Evolutionary conservation across 1,284 basidiomycete species (phyloP).

Genomic region (Hemileia vastatrix): DNA sequence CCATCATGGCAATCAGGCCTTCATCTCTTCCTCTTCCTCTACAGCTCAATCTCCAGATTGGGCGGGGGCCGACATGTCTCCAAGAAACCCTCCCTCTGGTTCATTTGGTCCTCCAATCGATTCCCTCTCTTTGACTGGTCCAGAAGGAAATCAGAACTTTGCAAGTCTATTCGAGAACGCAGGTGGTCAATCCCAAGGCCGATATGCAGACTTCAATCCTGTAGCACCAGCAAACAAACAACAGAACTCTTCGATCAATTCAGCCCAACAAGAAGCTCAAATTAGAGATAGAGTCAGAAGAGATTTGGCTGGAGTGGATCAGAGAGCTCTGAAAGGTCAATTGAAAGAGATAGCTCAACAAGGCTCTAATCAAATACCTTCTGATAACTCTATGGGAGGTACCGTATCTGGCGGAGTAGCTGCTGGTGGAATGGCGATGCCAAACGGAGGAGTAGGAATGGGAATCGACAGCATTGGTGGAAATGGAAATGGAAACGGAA

Average conservation of each 20-base stretch:
- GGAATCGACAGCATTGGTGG: not conserved
- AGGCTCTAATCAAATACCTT: not conserved
- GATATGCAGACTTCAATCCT: not conserved
- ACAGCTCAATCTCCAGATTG: no score
- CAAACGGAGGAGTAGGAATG: not conserved
- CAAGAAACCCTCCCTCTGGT: not conserved
- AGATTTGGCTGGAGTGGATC: constrained; percentile 34
- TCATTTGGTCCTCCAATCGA: not conserved
- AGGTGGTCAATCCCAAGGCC: not conserved
- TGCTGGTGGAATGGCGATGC: not conserved
- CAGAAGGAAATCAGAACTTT: not conserved
- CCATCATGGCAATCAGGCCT: no score
- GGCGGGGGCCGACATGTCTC: no score
- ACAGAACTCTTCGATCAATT: not conserved
- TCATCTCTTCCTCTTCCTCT: no score
- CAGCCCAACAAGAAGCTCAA: constrained; percentile 26
- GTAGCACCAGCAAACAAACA: not conserved
- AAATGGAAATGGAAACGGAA: not conserved
- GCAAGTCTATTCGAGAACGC: not conserved
- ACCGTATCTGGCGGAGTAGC: not conserved
- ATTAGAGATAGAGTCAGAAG: constrained; percentile 29
- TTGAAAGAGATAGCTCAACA: constrained; percentile 30
- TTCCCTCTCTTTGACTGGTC: not conserved
- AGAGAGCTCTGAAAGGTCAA: constrained; percentile 33
- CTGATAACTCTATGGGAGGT: not conserved